phyloP scores from a whole-genome alignment of 371 early-diverging fungal species.

The Rhizopus microsporus region DNA sequence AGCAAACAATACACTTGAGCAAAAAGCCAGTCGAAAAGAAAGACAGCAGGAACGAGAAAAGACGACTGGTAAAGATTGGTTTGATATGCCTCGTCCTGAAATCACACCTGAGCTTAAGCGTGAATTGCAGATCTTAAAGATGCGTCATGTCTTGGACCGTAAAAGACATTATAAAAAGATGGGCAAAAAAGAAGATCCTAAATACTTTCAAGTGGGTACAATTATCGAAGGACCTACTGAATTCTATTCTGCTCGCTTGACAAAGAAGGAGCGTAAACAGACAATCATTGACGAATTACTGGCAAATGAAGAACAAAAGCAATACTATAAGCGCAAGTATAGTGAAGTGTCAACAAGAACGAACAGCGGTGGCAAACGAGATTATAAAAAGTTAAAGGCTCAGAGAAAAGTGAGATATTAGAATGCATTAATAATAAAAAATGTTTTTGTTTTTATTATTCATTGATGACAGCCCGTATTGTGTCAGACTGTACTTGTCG shows the following conservation, averaged over 20 bases:
- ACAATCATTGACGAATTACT: constrained; percentile 89
- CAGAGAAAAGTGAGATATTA: constrained; percentile 17
- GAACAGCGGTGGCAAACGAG: constrained; percentile 62
- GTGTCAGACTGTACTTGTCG: constrained; percentile 20
- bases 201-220: constrained; percentile 93
- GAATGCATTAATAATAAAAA: too few species aligned
- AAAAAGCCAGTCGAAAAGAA: constrained; percentile 28
- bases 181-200: constrained; percentile 70
- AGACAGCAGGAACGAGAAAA: constrained; percentile 61
- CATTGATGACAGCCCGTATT: constrained; percentile 20
- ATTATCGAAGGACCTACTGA: constrained; percentile 89
- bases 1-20: constrained; percentile 23
- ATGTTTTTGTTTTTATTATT: neutral
- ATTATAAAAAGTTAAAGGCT: constrained; percentile 55
- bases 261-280: constrained; percentile 80
- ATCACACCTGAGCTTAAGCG: constrained; percentile 87
- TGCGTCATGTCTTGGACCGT: constrained; percentile 89
- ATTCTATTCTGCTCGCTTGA: constrained; percentile 82
- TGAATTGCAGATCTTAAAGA: constrained; percentile 83
- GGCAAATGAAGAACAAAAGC: constrained; percentile 69
- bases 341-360: constrained; percentile 71
- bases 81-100: constrained; percentile 86
- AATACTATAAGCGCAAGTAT: constrained; percentile 86
- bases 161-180: constrained; percentile 91
- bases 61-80: constrained; percentile 85